Conservation (phyloP, 225 moss, liverwort and hornwort species). For the Marchantia paleacea region DNA sequence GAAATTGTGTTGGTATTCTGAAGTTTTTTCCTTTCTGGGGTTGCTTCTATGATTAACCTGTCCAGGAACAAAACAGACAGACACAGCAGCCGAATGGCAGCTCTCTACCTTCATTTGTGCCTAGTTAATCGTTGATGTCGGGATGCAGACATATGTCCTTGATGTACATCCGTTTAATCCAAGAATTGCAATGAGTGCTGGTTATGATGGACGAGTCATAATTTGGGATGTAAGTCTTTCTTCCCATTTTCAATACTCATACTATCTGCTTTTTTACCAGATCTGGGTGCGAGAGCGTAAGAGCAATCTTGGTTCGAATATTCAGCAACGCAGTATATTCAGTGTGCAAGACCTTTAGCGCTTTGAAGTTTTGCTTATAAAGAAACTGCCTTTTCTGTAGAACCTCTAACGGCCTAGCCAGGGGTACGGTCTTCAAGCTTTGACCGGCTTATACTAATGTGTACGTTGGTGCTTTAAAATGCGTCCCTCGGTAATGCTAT, state of each 20-base stretch:
- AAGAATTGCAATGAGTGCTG: conserved; percentile 99
- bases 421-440: not conserved
- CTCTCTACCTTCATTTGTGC: not conserved
- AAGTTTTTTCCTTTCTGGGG: not conserved
- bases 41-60: not conserved
- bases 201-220: conserved; percentile 97
- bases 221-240: conserved; percentile 88
- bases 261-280: too few species aligned
- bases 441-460: too few species aligned
- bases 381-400: not conserved
- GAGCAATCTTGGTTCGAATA: too few species aligned
- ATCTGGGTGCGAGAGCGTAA: too few species aligned
- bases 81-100: not conserved
- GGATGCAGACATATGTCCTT: conserved; percentile 80
- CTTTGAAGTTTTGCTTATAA: not conserved
- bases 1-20: not conserved
- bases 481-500: not conserved
- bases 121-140: conserved; percentile 4
- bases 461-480: too few species aligned
- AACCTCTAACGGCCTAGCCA: not conserved
- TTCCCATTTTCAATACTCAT: too few species aligned
- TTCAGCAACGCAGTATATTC: too few species aligned
- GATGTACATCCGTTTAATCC: conserved; percentile 98
- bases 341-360: not conserved
- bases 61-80: not conserved